A percentile compares a stretch with the other conserved stretches of the same genome.
Evolutionary conservation across 2,329 filamentous ascomycete species (phyloP).

Genomic region (Blastomyces parvus): DNA sequence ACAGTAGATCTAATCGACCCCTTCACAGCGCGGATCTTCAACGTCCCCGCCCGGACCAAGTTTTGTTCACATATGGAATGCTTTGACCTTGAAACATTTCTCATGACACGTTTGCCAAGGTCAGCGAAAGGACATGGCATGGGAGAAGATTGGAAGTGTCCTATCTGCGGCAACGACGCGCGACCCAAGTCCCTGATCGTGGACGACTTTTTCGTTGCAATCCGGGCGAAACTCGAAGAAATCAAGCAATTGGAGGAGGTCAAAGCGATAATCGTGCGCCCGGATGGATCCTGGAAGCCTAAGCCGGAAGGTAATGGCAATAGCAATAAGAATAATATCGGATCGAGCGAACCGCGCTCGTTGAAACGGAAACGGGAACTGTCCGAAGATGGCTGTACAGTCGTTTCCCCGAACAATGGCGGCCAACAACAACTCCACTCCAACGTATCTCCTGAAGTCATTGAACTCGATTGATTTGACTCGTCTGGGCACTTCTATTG

Average conservation of each 20-base stretch:
- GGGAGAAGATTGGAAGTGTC: conserved; percentile 66
- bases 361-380: conserved; percentile 2
- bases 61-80: conserved; percentile 72
- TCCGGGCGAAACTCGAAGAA: conserved; percentile 48
- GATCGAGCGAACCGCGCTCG: neutral
- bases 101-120: conserved; percentile 50
- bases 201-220: conserved; percentile 61
- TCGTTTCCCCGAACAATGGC: neutral
- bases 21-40: conserved; percentile 56
- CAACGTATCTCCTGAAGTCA: conserved; percentile 11
- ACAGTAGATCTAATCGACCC: conserved; percentile 58
- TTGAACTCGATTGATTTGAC: conserved; percentile 15
- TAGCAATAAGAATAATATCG: neutral
- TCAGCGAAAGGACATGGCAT: conserved; percentile 29
- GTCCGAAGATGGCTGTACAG: neutral
- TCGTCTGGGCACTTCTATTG: too few species aligned
- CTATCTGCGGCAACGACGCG: conserved; percentile 68
- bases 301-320: conserved; percentile 27
- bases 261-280: conserved; percentile 53
- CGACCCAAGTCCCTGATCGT: conserved; percentile 61
- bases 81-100: conserved; percentile 78
- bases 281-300: conserved; percentile 57
- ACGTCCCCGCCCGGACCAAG: conserved; percentile 60
- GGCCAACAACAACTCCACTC: neutral
- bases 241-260: conserved; percentile 41